phyloP scores from a whole-genome alignment of 2,329 filamentous ascomycete species.

The Ilyonectria robusta region DNA sequence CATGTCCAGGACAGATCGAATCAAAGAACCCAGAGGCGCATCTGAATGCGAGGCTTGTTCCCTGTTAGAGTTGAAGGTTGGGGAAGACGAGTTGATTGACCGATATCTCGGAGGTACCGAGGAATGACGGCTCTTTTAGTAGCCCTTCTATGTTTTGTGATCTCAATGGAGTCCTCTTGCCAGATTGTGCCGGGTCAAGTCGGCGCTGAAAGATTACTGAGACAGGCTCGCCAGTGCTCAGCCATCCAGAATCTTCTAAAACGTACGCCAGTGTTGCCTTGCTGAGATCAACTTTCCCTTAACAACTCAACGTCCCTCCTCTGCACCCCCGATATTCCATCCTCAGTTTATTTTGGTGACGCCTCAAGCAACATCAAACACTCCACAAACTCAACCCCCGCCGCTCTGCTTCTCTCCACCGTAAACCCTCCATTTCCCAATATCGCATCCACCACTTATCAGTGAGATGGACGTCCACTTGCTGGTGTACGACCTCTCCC shows the following conservation, averaged over 20 bases:
- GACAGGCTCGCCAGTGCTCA: conserved; percentile 7
- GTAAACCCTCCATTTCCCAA: conserved; percentile 12
- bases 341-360: neutral
- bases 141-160: neutral
- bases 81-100: neutral
- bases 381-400: neutral
- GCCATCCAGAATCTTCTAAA: conserved; percentile 45
- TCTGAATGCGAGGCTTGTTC: neutral
- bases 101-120: neutral
- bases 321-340: neutral
- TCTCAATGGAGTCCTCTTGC: neutral
- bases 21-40: neutral
- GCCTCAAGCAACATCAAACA: neutral
- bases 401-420: neutral
- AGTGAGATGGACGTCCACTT: conserved; percentile 80
- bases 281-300: conserved; percentile 1
- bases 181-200: neutral
- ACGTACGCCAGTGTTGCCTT: conserved; percentile 47
- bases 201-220: neutral
- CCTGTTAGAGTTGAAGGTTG: neutral
- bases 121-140: neutral
- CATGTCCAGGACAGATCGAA: neutral
- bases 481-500: conserved; percentile 84
- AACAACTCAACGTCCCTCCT: conserved; percentile 3
- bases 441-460: neutral